Evolutionary conservation across 208 protist species (phyloP), one percentile per base, ranked within the genome.

Genomic region (Entamoeba histolytica): DNA sequence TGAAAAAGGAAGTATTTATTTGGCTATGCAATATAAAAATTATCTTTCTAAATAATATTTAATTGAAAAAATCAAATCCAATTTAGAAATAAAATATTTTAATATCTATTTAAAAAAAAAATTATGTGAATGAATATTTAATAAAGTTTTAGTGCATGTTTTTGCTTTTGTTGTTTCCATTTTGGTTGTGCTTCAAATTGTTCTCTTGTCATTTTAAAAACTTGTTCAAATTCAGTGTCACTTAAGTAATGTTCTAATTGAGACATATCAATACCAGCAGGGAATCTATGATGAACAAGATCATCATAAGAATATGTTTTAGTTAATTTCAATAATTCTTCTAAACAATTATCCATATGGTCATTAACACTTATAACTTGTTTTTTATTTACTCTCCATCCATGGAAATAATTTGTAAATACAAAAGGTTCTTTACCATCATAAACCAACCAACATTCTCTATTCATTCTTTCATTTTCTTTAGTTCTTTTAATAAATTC

Each of bases 361-460:
- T 87, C 61, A 8, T 35, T 87, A 8, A 87, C 61, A 39, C 28
- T 39, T 12, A 87, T 23, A 0, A 87, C 61, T 87, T 87, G 61
- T 87, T 87, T 87, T 61, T 7, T 91, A 10, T 51, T 47, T 19
- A 91, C 35, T 47, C 78, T 50, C 93, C 93, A 93, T n/a, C 93
- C 93, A 15, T 91, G n/a, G 47, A 93, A 93, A 50, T 93, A 49
- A 91, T 23, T 47, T 14, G 93, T 93, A 91, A 94, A 94, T n/a
- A 49, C 31, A 93, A 91, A 92, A n/a, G 93, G 92, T 57, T 94
- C 93, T 12, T 92, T 91, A 39, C 91, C 91, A 23, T 92, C 91
- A 10, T 93, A 15, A 23, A 94, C 39, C 31, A n/a, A 28, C 15
- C 44, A 50, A 50, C 92, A 51, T 93, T 78, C n/a, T 52, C 51